Evolutionary conservation across 1,284 basidiomycete species (phyloP).

Genomic region (Tilletia walkeri): DNA sequence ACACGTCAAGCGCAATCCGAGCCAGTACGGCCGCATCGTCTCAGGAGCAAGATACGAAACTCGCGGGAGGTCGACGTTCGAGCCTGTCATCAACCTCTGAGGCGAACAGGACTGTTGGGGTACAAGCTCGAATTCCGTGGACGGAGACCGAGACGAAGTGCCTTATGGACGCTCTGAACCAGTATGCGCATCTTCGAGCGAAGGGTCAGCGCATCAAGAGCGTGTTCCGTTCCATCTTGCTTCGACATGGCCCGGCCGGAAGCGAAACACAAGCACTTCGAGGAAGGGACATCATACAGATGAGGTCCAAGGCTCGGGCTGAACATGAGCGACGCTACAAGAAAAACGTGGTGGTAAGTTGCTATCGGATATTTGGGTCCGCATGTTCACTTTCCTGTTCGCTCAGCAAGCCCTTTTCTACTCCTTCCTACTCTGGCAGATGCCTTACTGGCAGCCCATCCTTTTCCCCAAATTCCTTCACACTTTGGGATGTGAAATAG

Average conservation of each 20-base stretch:
- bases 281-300: conserved; percentile 42
- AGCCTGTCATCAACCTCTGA: too few relatives aligned
- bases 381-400: neutral
- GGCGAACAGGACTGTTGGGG: too few relatives aligned
- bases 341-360: neutral
- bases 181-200: conserved; percentile 3
- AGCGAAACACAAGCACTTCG: conserved; percentile 23
- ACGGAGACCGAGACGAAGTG: neutral
- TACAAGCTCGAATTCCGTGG: neutral
- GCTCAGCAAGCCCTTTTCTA: neutral
- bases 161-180: neutral
- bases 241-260: conserved; percentile 31
- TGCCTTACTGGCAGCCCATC: conserved; percentile 8
- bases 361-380: neutral
- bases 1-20: too few relatives aligned
- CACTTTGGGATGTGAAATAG: too few relatives aligned
- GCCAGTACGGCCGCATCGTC: too few relatives aligned
- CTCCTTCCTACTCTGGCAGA: neutral
- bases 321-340: conserved; percentile 33
- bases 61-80: too few relatives aligned
- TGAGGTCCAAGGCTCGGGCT: conserved; percentile 43
- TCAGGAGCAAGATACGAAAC: too few relatives aligned
- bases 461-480: neutral
- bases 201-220: conserved; percentile 23
- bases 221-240: conserved; percentile 30